Percentiles rank a stretch among this genome's conserved stretches.
Evolutionary conservation across 345 rosid species (phyloP).

Genomic region (Citrus sinensis): DVS_A1.0 CM039169.1:1652001-1652500

Average conservation of each 20-base stretch:
- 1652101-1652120: slow-evolving; percentile 39
- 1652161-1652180: slow-evolving; percentile 29
- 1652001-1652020: slow-evolving; percentile 83
- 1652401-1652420: slow-evolving; percentile 62
- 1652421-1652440: slow-evolving; percentile 25
- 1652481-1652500: slow-evolving; percentile 39
- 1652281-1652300: slow-evolving; percentile 73
- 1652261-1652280: slow-evolving; percentile 65
- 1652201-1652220: slow-evolving; percentile 78
- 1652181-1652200: slow-evolving; percentile 52
- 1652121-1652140: slow-evolving; percentile 40
- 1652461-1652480: slow-evolving; percentile 12
- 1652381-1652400: slow-evolving; percentile 73
- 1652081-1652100: slow-evolving; percentile 58
- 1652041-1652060: slow-evolving; percentile 65
- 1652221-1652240: slow-evolving; percentile 56
- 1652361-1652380: slow-evolving; percentile 75
- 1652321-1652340: slow-evolving; percentile 81
- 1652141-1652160: slow-evolving; percentile 38
- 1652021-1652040: slow-evolving; percentile 85
- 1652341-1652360: slow-evolving; percentile 82
- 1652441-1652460: slow-evolving; percentile 6
- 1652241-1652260: slow-evolving; percentile 57
- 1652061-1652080: slow-evolving; percentile 67
- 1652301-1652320: slow-evolving; percentile 85